These are phyloP conservation scores for Berkeleyomyces basicola DNA, from an alignment of 2,329 filamentous ascomycete species.

Conservation along the genomic window DNA sequence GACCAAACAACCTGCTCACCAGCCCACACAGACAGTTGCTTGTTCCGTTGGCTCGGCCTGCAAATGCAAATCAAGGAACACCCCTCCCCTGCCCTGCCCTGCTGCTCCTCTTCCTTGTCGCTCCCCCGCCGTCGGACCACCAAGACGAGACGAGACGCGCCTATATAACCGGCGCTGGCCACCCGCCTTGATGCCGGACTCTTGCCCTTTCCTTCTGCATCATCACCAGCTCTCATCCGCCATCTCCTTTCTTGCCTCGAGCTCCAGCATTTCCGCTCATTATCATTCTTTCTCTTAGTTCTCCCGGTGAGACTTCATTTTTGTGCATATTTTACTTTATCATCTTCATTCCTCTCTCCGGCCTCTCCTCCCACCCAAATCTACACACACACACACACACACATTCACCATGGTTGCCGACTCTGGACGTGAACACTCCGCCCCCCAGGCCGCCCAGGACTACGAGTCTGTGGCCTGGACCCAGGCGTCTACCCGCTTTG, in stretches of 20 bases:
- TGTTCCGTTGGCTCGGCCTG: background rate
- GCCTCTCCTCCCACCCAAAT: no score
- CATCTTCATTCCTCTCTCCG: background rate
- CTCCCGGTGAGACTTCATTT: background rate
- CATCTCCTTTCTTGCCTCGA: background rate
- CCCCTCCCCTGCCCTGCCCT: no score
- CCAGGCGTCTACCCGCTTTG: slow-evolving; percentile 10
- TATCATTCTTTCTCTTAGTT: background rate
- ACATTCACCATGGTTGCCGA: slow-evolving; percentile 12
- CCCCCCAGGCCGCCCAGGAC: slow-evolving; percentile 6
- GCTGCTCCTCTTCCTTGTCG: no score
- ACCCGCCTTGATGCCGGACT: background rate
- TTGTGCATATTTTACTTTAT: background rate
- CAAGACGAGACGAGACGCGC: background rate
- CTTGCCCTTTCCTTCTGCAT: background rate
- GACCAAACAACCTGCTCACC: background rate
- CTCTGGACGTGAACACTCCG: slow-evolving; percentile 5
- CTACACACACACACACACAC: background rate
- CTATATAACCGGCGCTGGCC: background rate
- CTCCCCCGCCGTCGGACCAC: background rate
- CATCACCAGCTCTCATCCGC: background rate
- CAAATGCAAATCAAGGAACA: background rate
- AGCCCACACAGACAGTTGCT: background rate
- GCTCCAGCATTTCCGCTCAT: background rate
- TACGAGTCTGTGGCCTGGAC: slow-evolving; percentile 3